A percentile compares a stretch with the other conserved stretches of the same genome.
These are phyloP conservation scores for Macrolepiota fuliginosa DNA, from an alignment of 768 basidiomycete species.

Conservation along the genomic window DNA sequence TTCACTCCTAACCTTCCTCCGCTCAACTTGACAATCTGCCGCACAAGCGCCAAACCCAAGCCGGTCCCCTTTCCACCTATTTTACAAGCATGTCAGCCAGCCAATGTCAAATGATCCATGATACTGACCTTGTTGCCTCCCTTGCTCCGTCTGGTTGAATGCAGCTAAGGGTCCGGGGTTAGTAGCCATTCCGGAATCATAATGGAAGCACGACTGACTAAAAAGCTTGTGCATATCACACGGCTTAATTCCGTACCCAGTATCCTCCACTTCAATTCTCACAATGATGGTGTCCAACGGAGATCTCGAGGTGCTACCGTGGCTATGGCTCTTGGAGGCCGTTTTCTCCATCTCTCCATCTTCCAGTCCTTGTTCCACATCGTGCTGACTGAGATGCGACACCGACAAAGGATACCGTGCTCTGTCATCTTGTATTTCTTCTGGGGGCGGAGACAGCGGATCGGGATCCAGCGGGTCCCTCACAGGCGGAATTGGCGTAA, in stretches of 20 bases:
- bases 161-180: conserved; percentile 40
- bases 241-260: conserved; percentile 50
- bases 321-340: conserved; percentile 2
- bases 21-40: conserved; percentile 74
- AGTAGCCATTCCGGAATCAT: neutral
- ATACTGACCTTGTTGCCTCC: conserved; percentile 56
- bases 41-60: conserved; percentile 71
- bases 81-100: neutral
- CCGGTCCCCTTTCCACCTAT: conserved; percentile 68
- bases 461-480: conserved; percentile 17
- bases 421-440: conserved; percentile 2
- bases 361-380: conserved; percentile 12
- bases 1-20: conserved; percentile 73
- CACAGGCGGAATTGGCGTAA: conserved; percentile 24
- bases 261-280: conserved; percentile 83
- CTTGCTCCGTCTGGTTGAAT: conserved; percentile 78
- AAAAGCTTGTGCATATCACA: conserved; percentile 73
- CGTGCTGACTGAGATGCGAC: conserved; percentile 9
- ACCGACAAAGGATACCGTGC: conserved; percentile 3
- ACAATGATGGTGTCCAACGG: conserved; percentile 66
- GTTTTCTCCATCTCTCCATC: conserved; percentile 25
- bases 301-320: neutral
- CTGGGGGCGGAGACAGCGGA: neutral
- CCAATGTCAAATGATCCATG: neutral
- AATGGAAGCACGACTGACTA: conserved; percentile 40